These are phyloP conservation scores for Colletotrichum sp. DNA, from an alignment of 2,329 filamentous ascomycete species.

Conservation along the genomic window DNA sequence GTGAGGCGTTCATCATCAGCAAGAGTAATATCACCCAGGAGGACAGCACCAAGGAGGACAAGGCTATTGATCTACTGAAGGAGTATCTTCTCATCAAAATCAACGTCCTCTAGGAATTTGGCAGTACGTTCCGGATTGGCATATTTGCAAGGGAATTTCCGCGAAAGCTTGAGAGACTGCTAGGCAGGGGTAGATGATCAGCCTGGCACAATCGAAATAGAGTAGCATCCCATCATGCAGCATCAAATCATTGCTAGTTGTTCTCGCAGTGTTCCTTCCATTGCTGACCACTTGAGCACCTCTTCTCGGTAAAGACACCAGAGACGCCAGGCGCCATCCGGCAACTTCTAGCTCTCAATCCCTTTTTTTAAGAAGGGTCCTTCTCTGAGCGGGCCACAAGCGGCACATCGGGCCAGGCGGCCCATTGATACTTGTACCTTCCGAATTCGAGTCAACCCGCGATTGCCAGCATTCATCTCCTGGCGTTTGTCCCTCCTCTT, in stretches of 20 bases:
- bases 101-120: neutral
- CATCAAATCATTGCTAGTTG: neutral
- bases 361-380: neutral
- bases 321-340: too few relatives aligned
- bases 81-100: neutral
- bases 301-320: neutral
- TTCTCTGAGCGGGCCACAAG: neutral
- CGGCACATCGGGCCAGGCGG: neutral
- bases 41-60: neutral
- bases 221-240: neutral
- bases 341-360: too few relatives aligned
- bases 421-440: fast-evolving
- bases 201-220: neutral
- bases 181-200: neutral
- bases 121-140: neutral
- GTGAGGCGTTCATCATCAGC: neutral
- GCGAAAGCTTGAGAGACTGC: neutral
- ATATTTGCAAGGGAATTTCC: neutral
- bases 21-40: neutral
- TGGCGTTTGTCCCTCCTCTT: neutral
- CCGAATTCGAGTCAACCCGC: neutral
- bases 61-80: neutral
- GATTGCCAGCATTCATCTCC: neutral
- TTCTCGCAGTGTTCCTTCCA: neutral
- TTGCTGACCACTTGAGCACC: neutral